Percentiles rank a stretch among this genome's conserved stretches.
phyloP scores from a whole-genome alignment of 2,329 filamentous ascomycete species.

The Curvularia spicifera region DNA sequence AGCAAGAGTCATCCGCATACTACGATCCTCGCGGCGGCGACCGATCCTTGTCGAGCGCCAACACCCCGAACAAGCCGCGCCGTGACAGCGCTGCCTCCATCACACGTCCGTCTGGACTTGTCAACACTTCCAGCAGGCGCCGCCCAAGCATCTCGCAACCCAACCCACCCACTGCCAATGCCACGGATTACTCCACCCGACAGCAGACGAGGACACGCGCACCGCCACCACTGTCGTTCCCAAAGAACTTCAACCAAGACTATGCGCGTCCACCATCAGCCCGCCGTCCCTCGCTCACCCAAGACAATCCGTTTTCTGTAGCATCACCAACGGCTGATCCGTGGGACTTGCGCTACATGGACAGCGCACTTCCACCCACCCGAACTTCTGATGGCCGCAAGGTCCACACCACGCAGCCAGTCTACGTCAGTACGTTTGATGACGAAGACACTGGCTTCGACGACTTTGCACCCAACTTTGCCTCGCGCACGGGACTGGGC shows the following conservation, averaged over 20 bases:
- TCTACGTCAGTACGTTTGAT: slow-evolving; percentile 21
- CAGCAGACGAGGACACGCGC: slow-evolving; percentile 26
- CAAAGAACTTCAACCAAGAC: slow-evolving; percentile 23
- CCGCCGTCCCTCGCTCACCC: slow-evolving; percentile 28
- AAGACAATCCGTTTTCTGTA: slow-evolving; percentile 14
- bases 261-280: slow-evolving; percentile 29
- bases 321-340: slow-evolving; percentile 25
- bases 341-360: slow-evolving; percentile 36
- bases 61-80: slow-evolving; percentile 25
- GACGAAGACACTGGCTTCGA: slow-evolving; percentile 16
- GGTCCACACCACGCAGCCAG: slow-evolving; percentile 11
- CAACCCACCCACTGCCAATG: slow-evolving; percentile 23
- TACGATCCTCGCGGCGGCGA: slow-evolving; percentile 33
- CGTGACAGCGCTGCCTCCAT: slow-evolving; percentile 30
- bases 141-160: slow-evolving; percentile 35
- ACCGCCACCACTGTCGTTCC: slow-evolving; percentile 29
- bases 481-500: slow-evolving; percentile 7
- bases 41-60: slow-evolving; percentile 20
- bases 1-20: slow-evolving; percentile 33
- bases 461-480: slow-evolving; percentile 6
- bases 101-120: slow-evolving; percentile 21
- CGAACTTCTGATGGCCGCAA: slow-evolving; percentile 16
- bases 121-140: slow-evolving; percentile 27
- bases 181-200: slow-evolving; percentile 24
- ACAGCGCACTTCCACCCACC: slow-evolving; percentile 25